These are phyloP conservation scores for Dovyalis caffra DNA, from an alignment of 345 rosid species.

Conservation along the genomic window DNA sequence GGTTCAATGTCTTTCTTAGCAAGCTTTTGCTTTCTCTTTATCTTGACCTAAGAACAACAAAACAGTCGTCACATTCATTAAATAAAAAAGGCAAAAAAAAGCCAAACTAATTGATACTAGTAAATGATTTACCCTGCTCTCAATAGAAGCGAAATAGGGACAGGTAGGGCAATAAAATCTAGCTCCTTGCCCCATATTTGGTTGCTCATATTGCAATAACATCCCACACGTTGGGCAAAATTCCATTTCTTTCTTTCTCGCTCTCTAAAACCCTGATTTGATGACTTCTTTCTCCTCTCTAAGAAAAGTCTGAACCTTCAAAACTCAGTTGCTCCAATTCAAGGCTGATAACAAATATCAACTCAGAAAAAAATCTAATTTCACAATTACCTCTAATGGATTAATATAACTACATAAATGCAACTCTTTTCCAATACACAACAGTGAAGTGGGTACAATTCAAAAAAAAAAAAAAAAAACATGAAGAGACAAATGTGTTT, in stretches of 20 bases:
- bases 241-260: conserved; percentile 37
- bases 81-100: not conserved
- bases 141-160: conserved; percentile 49
- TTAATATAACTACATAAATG: too few relatives aligned
- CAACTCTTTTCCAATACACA: too few relatives aligned
- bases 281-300: too few relatives aligned
- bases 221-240: conserved; percentile 59
- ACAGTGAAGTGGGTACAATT: too few relatives aligned
- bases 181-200: conserved; percentile 33
- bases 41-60: conserved; percentile 39
- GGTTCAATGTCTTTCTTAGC: conserved; percentile 54
- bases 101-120: not conserved
- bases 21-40: conserved; percentile 48
- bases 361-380: too few relatives aligned
- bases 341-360: too few relatives aligned
- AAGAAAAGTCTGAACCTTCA: too few relatives aligned
- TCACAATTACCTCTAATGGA: too few relatives aligned
- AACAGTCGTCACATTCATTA: not conserved
- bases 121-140: conserved; percentile 29
- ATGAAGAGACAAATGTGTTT: too few relatives aligned
- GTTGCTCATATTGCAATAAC: conserved; percentile 51
- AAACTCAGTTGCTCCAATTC: too few relatives aligned
- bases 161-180: conserved; percentile 58
- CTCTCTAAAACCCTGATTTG: too few relatives aligned
- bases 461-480: too few relatives aligned